Percentiles rank a stretch among this genome's conserved stretches.
These are phyloP conservation scores for Kitagawia praeruptora DNA, from an alignment of 129 eudicot genomes.

Conservation along the genomic window DNA sequence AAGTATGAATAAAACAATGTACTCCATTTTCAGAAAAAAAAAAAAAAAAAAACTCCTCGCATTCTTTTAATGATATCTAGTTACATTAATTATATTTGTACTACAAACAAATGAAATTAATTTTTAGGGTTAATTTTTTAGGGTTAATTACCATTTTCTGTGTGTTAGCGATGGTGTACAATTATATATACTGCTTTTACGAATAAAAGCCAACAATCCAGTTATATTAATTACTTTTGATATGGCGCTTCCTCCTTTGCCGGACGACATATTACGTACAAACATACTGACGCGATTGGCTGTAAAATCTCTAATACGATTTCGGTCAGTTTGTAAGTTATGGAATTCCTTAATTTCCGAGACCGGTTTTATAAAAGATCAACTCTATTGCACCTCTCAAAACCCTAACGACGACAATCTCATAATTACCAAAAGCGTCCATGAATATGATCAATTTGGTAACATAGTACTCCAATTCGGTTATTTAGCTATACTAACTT, in stretches of 20 bases:
- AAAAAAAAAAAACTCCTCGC: no score
- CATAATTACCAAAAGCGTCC: background rate
- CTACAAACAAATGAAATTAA: no score
- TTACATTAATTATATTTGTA: no score
- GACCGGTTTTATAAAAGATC: background rate
- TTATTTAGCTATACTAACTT: background rate
- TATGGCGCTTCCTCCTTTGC: background rate
- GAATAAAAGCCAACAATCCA: no score
- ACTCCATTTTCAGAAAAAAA: no score
- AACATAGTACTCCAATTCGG: accelerated
- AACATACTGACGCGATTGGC: background rate
- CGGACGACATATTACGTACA: background rate
- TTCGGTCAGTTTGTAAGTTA: background rate
- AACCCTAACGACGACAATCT: background rate
- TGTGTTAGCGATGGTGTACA: no score
- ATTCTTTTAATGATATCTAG: no score
- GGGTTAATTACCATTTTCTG: no score
- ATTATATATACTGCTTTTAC: no score
- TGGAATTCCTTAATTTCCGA: background rate
- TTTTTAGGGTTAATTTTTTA: no score
- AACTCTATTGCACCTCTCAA: background rate
- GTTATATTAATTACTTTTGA: no score
- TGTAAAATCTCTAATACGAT: background rate
- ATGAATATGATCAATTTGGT: background rate
- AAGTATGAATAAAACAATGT: no score